Base-by-base conservation (phyloP, 768 basidiomycete species). In the Hygrocybe punicea region DNA sequence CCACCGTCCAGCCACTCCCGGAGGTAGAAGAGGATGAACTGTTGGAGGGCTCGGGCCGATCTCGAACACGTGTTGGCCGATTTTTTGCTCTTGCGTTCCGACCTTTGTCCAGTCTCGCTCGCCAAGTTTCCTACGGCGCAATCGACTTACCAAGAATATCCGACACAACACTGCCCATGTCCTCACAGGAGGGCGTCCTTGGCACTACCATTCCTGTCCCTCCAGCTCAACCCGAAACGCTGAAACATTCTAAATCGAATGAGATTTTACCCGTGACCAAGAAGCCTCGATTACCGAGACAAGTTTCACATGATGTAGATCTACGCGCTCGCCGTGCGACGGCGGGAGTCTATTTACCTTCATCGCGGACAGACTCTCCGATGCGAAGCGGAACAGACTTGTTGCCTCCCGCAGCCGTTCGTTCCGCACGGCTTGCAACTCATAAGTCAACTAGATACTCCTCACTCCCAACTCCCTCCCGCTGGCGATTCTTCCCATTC, bases 61-160 rank as follows among this genome's bases (percentile, higher is more conserved):
- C 77, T 29, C 74, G 78, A n/a, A 79, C 73, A 24, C 76, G 77
- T 37, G 75, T 87, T 50, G 74, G 81, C 23, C 79, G 81, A 39
- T 74, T 87, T 52, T 75, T 88, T 53, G 75, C 71, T 11, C 78
- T 81, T 55, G 79, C 83, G 3, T 76, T 86, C 25, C 75, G 81
- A 1, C 80, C 83, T 2, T 67, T 77, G 25, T 70, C 76, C 45
- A 63, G 63, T 19, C 76, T 77, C 34, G 62, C 58, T 55, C 72
- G 78, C 6, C 67, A 68, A 56, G 76, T 75, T 25, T 73, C 77
- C 19, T 66, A 65, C 47, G 66, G 68, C 49, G 77, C 67, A 16
- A 17, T 51, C 37, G 34, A 56, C 55, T 39, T 33, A 6, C 36
- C 24, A 23, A 44, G 19, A 21, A 17, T 37, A 35, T 5, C 42